These are phyloP conservation scores for Backusella parvicylindrica DNA, from an alignment of 192 early-diverging fungal species.

Conservation along the genomic window DNA sequence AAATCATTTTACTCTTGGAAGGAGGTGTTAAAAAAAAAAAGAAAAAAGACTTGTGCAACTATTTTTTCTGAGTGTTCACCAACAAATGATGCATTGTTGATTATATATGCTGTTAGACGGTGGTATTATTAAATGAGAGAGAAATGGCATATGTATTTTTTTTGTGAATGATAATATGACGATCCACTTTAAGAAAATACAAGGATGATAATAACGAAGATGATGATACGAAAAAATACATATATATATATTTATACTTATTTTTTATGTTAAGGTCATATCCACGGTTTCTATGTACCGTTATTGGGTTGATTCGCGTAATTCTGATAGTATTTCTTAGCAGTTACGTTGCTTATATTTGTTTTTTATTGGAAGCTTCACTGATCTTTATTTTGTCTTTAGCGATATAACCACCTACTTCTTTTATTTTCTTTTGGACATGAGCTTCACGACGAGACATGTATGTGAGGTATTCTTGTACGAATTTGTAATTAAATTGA, in stretches of 20 bases:
- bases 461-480: too few species aligned
- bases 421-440: too few species aligned
- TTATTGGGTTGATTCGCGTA: too few species aligned
- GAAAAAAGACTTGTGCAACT: neutral
- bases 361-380: too few species aligned
- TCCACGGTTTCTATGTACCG: slow-evolving; percentile 29
- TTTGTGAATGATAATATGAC: too few species aligned
- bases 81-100: neutral
- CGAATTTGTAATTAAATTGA: too few species aligned
- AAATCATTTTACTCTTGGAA: neutral
- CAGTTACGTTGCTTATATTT: too few species aligned
- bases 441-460: too few species aligned
- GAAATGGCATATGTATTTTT: neutral
- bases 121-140: neutral
- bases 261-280: slow-evolving; percentile 14
- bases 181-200: neutral
- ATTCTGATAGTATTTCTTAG: too few species aligned
- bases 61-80: neutral
- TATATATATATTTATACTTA: neutral
- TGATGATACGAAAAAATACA: neutral
- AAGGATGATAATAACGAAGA: neutral
- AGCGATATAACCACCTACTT: too few species aligned
- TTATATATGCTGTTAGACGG: neutral
- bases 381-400: too few species aligned
- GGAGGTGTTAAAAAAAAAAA: neutral